Conservation (phyloP, 2,329 filamentous ascomycete genomes). For the Macrophomina tecta region DNA sequence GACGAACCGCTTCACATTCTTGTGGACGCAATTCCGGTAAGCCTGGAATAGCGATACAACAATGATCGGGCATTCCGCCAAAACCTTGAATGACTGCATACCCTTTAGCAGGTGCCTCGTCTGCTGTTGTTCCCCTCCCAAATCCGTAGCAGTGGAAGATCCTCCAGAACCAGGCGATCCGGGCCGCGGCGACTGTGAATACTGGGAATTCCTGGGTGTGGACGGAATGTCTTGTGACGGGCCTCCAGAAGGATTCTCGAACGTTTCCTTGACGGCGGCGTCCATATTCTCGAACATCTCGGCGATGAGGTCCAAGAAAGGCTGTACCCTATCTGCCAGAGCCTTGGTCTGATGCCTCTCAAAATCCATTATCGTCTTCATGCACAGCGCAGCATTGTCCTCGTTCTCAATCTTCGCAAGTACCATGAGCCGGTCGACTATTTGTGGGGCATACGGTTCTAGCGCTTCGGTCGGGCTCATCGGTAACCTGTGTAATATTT, state of each 20-base stretch:
- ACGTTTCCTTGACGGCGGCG: conserved; percentile 90
- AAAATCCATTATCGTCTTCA: conserved; percentile 97
- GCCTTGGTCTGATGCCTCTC: conserved; percentile 90
- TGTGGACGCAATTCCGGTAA: conserved; percentile 77
- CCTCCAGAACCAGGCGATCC: conserved; percentile 87
- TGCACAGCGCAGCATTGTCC: conserved; percentile 96
- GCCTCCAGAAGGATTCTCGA: conserved; percentile 69
- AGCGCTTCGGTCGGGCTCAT: conserved; percentile 77
- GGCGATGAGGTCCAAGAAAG: conserved; percentile 88
- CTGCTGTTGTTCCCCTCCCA: conserved; percentile 82
- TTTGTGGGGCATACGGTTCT: conserved; percentile 85
- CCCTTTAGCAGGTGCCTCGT: conserved; percentile 83
- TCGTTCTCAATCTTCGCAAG: conserved; percentile 93
- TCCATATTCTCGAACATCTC: conserved; percentile 97
- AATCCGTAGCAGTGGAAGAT: conserved; percentile 71
- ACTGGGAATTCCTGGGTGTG: conserved; percentile 66
- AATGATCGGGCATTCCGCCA: conserved; percentile 97
- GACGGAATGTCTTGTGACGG: conserved; percentile 64
- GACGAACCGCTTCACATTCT: conserved; percentile 90
- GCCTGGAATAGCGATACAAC: conserved; percentile 98
- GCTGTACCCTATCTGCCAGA: conserved; percentile 80
- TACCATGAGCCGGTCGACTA: conserved; percentile 88
- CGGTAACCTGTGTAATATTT: conserved; percentile 89
- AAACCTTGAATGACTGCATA: conserved; percentile 98
- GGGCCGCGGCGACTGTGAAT: conserved; percentile 86